Evolutionary conservation across 805 yeast genomes (phyloP), one percentile per base, ranked within the genome.

Genomic region (Scheffersomyces spartinae): DNA sequence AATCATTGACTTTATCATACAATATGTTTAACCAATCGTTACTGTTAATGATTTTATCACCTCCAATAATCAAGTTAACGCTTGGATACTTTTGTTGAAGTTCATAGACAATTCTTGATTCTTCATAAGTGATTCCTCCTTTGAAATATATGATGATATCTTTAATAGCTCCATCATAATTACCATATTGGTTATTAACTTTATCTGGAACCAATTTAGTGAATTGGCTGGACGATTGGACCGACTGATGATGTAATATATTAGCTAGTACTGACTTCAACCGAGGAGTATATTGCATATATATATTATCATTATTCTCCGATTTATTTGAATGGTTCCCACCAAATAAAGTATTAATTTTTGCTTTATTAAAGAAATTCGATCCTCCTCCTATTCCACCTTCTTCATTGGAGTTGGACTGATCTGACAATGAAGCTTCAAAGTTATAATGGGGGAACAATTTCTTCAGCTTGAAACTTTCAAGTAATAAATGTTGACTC

Each of bases 91-190:
- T 56, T 15, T 52, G 52, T 42, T 78, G 76, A 34, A 85, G 61
- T 33, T 84, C 81, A 28, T 79, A 72, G 4, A 86, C 72, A 13
- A 85, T 52, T 33, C 95, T 68, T 0, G 94, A 82, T 47, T 91
- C 99, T 49, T 88, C 97, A 45, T 72, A 84, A 1, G 97, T 88
- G 2, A 70, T 78, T 9, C 98, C 98, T 5, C 96, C 97, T 26
- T 83, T 71, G 26, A 80, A 52, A 43, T 74, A 81, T 1, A 81
- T 56, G 3, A 81, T 64, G n/a, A 81, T 56, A 38, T 80, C 86
- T 39, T 76, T 81, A 1, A 68, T 61, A 15, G 60, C 55, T 15
- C 56, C 55, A 18, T 39, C 26, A 29, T 42, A 18, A 9, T 12
- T 23, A 2, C 54, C 53, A 29, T 47, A 47, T 29, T 47, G 52